Percentiles rank a stretch among this genome's conserved stretches.
These are phyloP conservation scores for Fusarium abutilonis DNA, from an alignment of 2,329 filamentous ascomycete genomes.

Conservation along the genomic window DNA sequence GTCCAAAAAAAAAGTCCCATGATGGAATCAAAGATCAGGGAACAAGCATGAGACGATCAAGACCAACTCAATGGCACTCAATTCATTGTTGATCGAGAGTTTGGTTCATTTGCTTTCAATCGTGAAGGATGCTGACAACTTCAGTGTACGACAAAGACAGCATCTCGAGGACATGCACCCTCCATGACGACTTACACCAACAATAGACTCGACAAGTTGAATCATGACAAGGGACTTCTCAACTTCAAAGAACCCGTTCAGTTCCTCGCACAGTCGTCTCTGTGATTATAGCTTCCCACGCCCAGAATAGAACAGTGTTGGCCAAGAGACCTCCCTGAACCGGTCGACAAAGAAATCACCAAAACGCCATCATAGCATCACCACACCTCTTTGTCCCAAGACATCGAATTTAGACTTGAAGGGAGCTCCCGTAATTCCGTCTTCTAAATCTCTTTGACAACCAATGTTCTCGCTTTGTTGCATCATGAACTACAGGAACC, in stretches of 20 bases:
- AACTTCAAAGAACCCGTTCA: conserved; percentile 30
- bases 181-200: conserved; percentile 24
- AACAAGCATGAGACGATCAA: conserved; percentile 22
- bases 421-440: conserved; percentile 23
- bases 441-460: conserved; percentile 14
- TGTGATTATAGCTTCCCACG: conserved; percentile 1
- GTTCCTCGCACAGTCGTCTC: conserved; percentile 2
- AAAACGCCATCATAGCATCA: conserved; percentile 18
- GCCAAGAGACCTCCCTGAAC: background rate
- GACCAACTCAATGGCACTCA: conserved; percentile 8
- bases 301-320: conserved; percentile 21
- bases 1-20: conserved; percentile 22
- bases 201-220: conserved; percentile 26
- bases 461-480: conserved; percentile 4
- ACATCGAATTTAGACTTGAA: conserved; percentile 18
- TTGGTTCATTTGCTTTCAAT: background rate
- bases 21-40: conserved; percentile 16
- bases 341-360: conserved; percentile 34
- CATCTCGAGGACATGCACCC: background rate
- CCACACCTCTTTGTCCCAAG: conserved; percentile 25
- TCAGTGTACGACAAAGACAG: conserved; percentile 25
- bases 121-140: background rate
- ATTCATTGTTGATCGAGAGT: conserved; percentile 16
- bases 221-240: conserved; percentile 11
- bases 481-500: conserved; percentile 4